Evolutionary conservation across 345 rosid genomes (phyloP), one percentile per base, ranked within the genome.

Genomic region (Pugionium dolabratum): DNA sequence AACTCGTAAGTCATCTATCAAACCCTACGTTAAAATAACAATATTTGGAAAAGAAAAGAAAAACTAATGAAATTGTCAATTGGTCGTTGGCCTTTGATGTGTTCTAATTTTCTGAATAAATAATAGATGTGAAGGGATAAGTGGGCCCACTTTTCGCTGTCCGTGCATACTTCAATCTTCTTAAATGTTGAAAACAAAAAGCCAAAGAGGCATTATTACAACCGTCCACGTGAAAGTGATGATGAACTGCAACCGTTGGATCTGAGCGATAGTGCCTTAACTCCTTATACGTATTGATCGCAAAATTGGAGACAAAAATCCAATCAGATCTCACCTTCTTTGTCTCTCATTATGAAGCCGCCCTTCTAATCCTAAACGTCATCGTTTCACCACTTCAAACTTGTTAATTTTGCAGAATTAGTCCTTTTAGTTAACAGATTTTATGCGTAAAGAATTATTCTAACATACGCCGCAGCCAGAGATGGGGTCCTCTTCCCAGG

Each of bases 401-500:
- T 10, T 7, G n/a, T 26, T 42, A 50, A 37, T 34, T 41, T 50
- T 50, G 9, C 27, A 41, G 5, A 3, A 54, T 46, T 54, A 45
- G 50, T 62, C 49, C 37, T 54, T 30, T 1, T 2, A 69, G 30
- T 59, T 61, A 34, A 28, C 33, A 28, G 10, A 33, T 11, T 53
- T 70, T 71, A 62, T 47, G 45, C 64, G 64, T 62, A 62, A 62
- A 47, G 63, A 31, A 31, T 36, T 45, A 41, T 54, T 43, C 67
- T 67, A 67, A 49, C 57, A 10, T 68, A 68, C 72, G 68, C 69
- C 62, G 75, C 75, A 62, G 75, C 69, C 74, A 62, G 28, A 70
- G 42, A 37, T 45, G 45, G 49, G 56, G 41, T 25, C 49, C 56
- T 29, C 35, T 50, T 49, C 54, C 69, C 56, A 60, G 7, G 59